Evolutionary conservation across 352 stramenopile species (phyloP).

Genomic region (Phytophthora megakarya): DNA sequence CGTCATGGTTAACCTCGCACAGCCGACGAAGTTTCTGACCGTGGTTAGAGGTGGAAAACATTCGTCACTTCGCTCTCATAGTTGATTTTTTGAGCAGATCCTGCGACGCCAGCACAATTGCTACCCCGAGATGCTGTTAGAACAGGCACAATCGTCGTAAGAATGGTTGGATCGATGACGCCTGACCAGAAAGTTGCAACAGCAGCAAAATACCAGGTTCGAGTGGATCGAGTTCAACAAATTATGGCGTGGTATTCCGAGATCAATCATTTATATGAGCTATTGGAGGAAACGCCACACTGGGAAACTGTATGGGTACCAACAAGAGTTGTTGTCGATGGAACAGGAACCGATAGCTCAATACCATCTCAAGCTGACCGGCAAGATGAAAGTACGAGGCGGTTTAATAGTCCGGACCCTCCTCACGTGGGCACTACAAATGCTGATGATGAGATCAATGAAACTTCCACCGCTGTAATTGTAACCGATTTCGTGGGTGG

Average conservation of each 20-base stretch:
- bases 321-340: background rate
- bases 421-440: background rate
- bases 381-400: conserved; percentile 3
- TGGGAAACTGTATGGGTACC: background rate
- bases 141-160: background rate
- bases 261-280: conserved; percentile 5
- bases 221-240: background rate
- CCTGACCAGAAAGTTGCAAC: background rate
- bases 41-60: conserved; percentile 7
- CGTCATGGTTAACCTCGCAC: conserved; percentile 7
- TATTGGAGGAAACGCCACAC: background rate
- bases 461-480: background rate
- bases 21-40: background rate
- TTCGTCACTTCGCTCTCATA: background rate
- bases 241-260: background rate
- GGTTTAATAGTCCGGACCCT: background rate
- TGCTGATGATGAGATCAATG: background rate
- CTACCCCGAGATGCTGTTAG: background rate
- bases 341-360: background rate
- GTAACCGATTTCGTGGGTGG: background rate
- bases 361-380: background rate
- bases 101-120: background rate
- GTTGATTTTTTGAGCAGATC: conserved; percentile 7
- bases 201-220: background rate
- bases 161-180: conserved; percentile 2